Conservation (phyloP, 106 monocot species). For the Allium cepa region DNA sequence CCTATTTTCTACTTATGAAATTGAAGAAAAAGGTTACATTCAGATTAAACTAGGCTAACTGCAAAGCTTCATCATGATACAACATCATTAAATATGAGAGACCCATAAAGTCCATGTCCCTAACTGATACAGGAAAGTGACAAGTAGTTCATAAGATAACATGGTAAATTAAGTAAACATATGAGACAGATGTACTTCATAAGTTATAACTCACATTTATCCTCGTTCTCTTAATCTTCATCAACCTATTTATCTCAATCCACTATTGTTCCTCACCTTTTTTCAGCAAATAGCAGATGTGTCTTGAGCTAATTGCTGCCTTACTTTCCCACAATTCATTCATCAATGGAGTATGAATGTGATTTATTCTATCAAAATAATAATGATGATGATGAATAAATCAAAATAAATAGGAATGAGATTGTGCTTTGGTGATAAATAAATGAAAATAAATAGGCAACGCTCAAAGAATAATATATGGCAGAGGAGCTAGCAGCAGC, state of each 20-base stretch:
- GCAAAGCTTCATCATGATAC: neutral
- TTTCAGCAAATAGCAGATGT: slow-evolving; percentile 46
- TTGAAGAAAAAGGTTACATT: slow-evolving; percentile 2
- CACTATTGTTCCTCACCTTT: slow-evolving; percentile 83
- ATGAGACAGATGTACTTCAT: neutral
- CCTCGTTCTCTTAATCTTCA: slow-evolving; percentile 62
- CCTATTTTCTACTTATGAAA: slow-evolving; percentile 32
- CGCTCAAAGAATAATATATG: no score
- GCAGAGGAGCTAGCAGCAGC: no score
- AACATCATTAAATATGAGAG: slow-evolving; percentile 39
- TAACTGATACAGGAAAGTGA: slow-evolving; percentile 6
- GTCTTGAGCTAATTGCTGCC: slow-evolving; percentile 37
- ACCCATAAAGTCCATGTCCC: slow-evolving; percentile 61
- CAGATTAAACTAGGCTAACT: neutral
- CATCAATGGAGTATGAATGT: no score
- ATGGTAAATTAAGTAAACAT: neutral
- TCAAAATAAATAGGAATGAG: no score
- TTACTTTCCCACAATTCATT: slow-evolving; percentile 44
- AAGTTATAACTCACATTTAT: slow-evolving; percentile 20
- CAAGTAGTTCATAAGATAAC: neutral
- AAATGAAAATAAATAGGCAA: no score
- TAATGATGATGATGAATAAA: no score
- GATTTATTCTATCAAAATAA: no score
- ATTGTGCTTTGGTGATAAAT: no score
- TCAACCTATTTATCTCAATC: slow-evolving; percentile 96